Percentiles rank a stretch among this genome's conserved stretches.
Conservation (phyloP, 257 asterid genomes). For the Misopates orontium region DNA sequence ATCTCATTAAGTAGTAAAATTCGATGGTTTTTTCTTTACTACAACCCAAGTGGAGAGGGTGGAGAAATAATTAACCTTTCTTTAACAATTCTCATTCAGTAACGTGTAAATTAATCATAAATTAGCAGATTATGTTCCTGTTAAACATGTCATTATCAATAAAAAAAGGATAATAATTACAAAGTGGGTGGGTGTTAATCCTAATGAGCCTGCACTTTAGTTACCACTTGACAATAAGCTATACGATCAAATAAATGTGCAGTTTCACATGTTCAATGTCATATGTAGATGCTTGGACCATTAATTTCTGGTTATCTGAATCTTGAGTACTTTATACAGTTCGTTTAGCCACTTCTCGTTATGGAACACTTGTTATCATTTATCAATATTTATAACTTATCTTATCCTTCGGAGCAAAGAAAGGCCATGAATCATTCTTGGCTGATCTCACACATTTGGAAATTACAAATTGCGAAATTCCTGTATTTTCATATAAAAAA, state of each 20-base stretch:
- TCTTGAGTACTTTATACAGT: background rate
- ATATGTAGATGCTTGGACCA: too few species aligned
- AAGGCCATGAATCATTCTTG: background rate
- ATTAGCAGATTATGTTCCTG: constrained; percentile 5
- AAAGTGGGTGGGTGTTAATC: constrained; percentile 35
- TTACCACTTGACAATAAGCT: background rate
- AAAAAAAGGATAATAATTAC: constrained; percentile 18
- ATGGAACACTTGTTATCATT: background rate
- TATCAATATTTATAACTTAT: background rate
- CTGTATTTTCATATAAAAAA: background rate
- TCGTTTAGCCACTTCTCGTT: background rate
- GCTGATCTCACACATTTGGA: background rate
- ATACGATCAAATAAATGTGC: too few species aligned
- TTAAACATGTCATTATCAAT: constrained; percentile 11
- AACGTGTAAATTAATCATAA: constrained; percentile 20
- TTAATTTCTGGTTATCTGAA: too few species aligned
- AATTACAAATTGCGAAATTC: background rate
- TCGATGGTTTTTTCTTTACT: too few species aligned
- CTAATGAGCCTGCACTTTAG: constrained; percentile 41
- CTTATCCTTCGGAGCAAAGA: too few species aligned
- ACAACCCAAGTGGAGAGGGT: too few species aligned
- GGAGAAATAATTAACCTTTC: constrained; percentile 6
- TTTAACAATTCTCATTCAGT: constrained; percentile 10
- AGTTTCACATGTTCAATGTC: too few species aligned
- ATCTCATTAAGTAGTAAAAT: too few species aligned